Conservation (phyloP, 768 basidiomycete species). For the Phlegmacium glaucopus region DNA sequence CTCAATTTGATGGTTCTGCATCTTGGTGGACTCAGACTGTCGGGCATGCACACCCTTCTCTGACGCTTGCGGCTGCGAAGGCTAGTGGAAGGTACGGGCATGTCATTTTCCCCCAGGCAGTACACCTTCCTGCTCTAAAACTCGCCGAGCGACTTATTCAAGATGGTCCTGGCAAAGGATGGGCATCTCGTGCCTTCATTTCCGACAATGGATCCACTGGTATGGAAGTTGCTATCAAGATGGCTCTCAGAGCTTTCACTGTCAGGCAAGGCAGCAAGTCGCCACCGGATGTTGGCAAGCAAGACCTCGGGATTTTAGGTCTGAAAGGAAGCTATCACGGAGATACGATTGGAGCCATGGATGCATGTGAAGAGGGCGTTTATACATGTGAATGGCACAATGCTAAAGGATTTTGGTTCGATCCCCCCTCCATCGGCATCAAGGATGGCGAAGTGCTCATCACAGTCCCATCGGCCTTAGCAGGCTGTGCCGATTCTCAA, state of each 20-base stretch:
- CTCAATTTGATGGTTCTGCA: slow-evolving; percentile 86
- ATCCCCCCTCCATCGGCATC: slow-evolving; percentile 77
- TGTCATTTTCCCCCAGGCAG: slow-evolving; percentile 92
- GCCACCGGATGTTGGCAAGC: slow-evolving; percentile 25
- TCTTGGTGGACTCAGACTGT: slow-evolving; percentile 98
- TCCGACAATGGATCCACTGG: slow-evolving; percentile 95
- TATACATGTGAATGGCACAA: slow-evolving; percentile 97
- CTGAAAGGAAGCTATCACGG: slow-evolving; percentile 95
- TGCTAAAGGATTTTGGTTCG: slow-evolving; percentile 91
- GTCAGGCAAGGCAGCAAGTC: slow-evolving; percentile 33
- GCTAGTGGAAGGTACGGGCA: slow-evolving; percentile 95
- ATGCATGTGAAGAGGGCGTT: slow-evolving; percentile 87
- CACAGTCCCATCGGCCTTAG: slow-evolving; percentile 48
- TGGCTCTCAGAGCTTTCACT: slow-evolving; percentile 79
- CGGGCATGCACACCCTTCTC: slow-evolving; percentile 74
- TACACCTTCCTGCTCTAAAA: slow-evolving; percentile 79
- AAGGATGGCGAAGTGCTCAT: slow-evolving; percentile 55
- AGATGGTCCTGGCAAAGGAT: slow-evolving; percentile 79
- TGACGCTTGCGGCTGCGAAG: slow-evolving; percentile 83
- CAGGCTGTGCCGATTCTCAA: slow-evolving; percentile 24
- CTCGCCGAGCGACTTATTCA: slow-evolving; percentile 77
- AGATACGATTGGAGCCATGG: slow-evolving; percentile 97
- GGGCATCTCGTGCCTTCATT: slow-evolving; percentile 91
- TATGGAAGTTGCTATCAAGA: slow-evolving; percentile 97
- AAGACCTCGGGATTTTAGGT: slow-evolving; percentile 74